Base-by-base conservation (phyloP, 148 eudicot genomes). In the Heliosperma pusillum region DNA sequence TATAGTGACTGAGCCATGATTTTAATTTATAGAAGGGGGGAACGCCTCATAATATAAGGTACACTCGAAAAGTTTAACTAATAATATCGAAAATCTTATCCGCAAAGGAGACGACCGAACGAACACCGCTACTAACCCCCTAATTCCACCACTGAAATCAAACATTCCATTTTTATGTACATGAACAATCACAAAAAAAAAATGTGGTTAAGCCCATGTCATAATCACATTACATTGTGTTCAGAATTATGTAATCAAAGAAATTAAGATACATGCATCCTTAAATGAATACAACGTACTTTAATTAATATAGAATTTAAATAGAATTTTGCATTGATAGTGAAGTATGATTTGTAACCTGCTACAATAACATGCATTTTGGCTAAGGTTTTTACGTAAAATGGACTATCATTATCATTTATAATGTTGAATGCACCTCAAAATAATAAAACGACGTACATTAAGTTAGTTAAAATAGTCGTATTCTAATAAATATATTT, bases 261-360 rank as follows among this genome's bases (percentile, higher is more conserved):
- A 27, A 26, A 25, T 29, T 11, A 27, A 42, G 58, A 26, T 26
- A 2, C 71, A 64, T 50, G 77, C 45, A 64, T 52, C 77, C 77
- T 52, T 52, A 74, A 74, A 65, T 74, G 16, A 74, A 29, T 64
- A 60, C 77, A 64, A 68, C 71, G 71, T 68, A 74, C 77, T 64
- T 52, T 64, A 36, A 52, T 63, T 45, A 45, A 47, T 47, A 47
- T 15, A 47, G 53, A 10, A 42, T 42, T 42, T 5, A n/a, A 3
- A 33, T 33, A 59, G 17, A 26, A 36, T 64, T 50, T 52, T 17
- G 57, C 2, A 19, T 45, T 27, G 45, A 27, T 55, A 62, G 24
- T 12, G 77, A 55, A 45, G 6, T 59, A 61, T 73, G 26, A 73
- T 61, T 61, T 45, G 68, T 73, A 73, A 44, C 55, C 57, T 67